Percentiles rank a stretch among this genome's conserved stretches.
These are phyloP conservation scores for Zygnema cylindricum DNA, from an alignment of 139 green algal species.

Conservation along the genomic window DNA sequence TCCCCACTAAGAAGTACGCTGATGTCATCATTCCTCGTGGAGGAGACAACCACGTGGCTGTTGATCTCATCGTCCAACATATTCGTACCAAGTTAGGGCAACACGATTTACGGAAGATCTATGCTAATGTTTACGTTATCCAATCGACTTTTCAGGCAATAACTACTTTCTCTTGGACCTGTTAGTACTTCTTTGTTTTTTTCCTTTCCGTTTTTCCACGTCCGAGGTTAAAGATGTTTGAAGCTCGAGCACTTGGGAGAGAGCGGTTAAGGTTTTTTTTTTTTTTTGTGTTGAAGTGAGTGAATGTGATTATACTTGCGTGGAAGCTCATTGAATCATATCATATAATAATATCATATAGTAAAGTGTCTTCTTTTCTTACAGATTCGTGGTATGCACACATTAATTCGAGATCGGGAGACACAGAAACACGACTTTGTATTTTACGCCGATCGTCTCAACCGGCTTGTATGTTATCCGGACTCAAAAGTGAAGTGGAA, in stretches of 20 bases:
- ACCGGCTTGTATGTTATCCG: conserved; percentile 70
- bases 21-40: conserved; percentile 95
- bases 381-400: conserved; percentile 95
- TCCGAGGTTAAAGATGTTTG: not conserved
- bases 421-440: conserved; percentile 91
- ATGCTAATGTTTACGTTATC: conserved; percentile 87
- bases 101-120: conserved; percentile 90
- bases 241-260: not conserved
- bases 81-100: conserved; percentile 92
- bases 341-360: too few relatives aligned
- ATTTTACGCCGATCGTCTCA: conserved; percentile 90
- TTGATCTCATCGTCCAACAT: conserved; percentile 97
- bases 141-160: conserved; percentile 85
- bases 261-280: not conserved
- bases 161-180: not conserved
- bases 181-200: not conserved
- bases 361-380: not conserved
- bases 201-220: not conserved
- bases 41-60: conserved; percentile 75
- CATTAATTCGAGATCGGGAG: conserved; percentile 86
- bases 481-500: too few relatives aligned
- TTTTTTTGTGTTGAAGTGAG: not conserved
- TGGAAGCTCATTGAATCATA: too few relatives aligned
- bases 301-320: not conserved
- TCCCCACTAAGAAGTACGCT: conserved; percentile 77